Percentiles rank a stretch among this genome's conserved stretches.
phyloP scores from a whole-genome alignment of 1,139 yeast genomes.

The Meyerozyma elateridarum region DNA sequence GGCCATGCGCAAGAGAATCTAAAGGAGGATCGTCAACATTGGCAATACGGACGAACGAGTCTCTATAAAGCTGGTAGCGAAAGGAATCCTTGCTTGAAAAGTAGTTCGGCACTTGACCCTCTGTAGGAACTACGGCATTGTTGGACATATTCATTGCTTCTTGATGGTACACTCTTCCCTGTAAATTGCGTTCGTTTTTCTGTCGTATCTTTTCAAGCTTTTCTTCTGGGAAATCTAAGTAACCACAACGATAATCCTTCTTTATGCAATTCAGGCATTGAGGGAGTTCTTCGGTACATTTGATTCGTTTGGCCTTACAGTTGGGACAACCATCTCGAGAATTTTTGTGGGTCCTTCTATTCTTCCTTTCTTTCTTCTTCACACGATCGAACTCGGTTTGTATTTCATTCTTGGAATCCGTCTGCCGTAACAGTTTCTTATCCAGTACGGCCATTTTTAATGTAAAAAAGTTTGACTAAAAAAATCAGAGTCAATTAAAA shows the following conservation, averaged over 20 bases:
- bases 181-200: constrained; percentile 20
- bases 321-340: constrained; percentile 47
- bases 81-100: not conserved
- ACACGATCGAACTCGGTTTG: too few relatives aligned
- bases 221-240: constrained; percentile 38
- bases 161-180: not conserved
- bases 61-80: constrained; percentile 1
- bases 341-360: constrained; percentile 42
- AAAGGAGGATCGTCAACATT: not conserved
- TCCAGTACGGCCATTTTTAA: too few relatives aligned
- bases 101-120: not conserved
- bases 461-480: too few relatives aligned
- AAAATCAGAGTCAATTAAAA: too few relatives aligned
- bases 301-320: constrained; percentile 41
- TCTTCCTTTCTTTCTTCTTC: constrained; percentile 24
- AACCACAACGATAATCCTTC: constrained; percentile 39
- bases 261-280: constrained; percentile 37
- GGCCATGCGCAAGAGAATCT: not conserved
- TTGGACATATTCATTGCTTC: not conserved
- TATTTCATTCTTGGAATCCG: too few relatives aligned
- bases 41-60: constrained; percentile 1
- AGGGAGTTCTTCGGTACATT: constrained; percentile 43
- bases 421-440: too few relatives aligned
- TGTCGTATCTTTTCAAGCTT: constrained; percentile 28
- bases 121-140: not conserved